Evolutionary conservation across 2,329 filamentous ascomycete species (phyloP).

Genomic region (Aureobasidium pullulans): DNA sequence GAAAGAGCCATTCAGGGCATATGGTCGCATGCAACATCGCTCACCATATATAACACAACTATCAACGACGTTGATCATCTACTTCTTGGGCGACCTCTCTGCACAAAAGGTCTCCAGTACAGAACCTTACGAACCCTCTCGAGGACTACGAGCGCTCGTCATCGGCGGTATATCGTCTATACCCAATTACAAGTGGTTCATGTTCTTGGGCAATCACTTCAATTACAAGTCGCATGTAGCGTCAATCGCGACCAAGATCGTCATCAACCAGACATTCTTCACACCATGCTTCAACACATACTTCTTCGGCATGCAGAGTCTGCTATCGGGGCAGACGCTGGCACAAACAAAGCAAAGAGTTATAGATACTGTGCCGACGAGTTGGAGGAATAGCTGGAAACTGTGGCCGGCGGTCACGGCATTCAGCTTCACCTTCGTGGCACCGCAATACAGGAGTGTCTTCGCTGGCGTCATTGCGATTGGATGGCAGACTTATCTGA

Average conservation of each 20-base stretch:
- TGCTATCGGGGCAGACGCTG: constrained; percentile 52
- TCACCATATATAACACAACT: constrained; percentile 76
- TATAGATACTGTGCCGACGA: constrained; percentile 66
- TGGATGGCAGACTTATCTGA: constrained; percentile 88
- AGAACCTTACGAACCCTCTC: constrained; percentile 54
- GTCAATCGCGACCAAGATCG: constrained; percentile 68
- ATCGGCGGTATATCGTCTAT: constrained; percentile 70
- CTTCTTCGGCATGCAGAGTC: constrained; percentile 45
- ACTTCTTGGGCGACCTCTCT: constrained; percentile 67
- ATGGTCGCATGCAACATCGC: constrained; percentile 62
- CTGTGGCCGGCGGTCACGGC: constrained; percentile 84
- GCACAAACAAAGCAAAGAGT: constrained; percentile 63
- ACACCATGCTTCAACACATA: constrained; percentile 57
- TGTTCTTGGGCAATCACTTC: constrained; percentile 73
- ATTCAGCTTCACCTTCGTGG: constrained; percentile 78
- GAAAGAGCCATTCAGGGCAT: constrained; percentile 44
- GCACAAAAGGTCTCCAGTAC: constrained; percentile 57
- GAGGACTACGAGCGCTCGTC: constrained; percentile 63
- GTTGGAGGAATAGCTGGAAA: constrained; percentile 72
- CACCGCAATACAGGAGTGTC: constrained; percentile 69
- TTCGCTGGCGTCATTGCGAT: constrained; percentile 72
- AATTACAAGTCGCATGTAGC: constrained; percentile 69
- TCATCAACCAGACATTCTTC: constrained; percentile 72
- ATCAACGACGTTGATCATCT: constrained; percentile 67
- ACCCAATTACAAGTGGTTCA: constrained; percentile 75